Percentiles rank a stretch among this genome's conserved stretches.
phyloP scores from a whole-genome alignment of 192 early-diverging fungal species.

The Coemansia sp. region DNA sequence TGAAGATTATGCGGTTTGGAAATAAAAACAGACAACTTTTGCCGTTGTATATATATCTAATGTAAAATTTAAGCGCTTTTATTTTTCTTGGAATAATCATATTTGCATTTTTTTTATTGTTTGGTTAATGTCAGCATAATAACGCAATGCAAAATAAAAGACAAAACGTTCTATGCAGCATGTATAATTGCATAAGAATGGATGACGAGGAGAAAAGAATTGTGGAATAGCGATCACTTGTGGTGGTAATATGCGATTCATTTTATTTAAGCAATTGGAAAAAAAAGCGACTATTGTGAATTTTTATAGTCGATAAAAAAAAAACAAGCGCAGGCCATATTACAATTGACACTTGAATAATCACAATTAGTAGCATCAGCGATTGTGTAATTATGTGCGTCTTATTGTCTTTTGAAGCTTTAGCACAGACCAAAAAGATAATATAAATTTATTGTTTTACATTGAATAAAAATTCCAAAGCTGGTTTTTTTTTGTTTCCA shows the following conservation, averaged over 20 bases:
- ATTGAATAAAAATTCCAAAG: neutral
- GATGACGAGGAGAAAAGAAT: neutral
- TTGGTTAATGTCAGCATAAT: too few species aligned
- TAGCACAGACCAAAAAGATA: neutral
- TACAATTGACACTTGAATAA: neutral
- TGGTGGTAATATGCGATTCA: neutral
- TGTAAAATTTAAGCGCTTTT: neutral
- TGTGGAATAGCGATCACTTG: neutral
- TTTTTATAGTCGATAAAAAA: neutral
- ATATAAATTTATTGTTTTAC: neutral
- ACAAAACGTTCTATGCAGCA: too few species aligned
- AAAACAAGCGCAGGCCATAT: neutral
- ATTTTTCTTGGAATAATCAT: neutral
- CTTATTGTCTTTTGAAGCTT: neutral
- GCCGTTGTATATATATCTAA: neutral
- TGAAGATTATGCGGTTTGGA: neutral
- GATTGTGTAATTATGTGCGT: neutral
- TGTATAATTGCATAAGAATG: too few species aligned
- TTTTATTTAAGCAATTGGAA: neutral
- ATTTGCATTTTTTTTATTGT: too few species aligned
- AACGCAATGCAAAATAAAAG: too few species aligned
- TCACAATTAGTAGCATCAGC: neutral
- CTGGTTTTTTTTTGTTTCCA: too few species aligned
- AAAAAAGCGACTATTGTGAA: too few species aligned
- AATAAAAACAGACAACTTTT: neutral